Conservation (phyloP, 2,329 filamentous ascomycete genomes). For the Phaeoacremonium minimum region DNA sequence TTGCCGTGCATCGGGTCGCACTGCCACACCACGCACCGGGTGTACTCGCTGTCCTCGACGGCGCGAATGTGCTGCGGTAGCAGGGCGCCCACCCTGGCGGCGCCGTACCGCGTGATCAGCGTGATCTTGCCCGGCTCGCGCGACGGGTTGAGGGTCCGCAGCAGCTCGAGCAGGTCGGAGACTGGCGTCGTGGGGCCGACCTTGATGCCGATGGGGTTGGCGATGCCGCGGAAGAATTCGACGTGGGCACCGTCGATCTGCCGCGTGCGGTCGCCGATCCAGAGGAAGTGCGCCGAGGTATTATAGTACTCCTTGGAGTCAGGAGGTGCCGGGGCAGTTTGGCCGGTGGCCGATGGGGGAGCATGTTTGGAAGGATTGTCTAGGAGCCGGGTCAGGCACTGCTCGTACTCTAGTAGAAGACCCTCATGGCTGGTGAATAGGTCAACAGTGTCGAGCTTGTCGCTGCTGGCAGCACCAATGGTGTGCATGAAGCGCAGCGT, state of each 20-base stretch:
- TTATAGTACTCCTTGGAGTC: slow-evolving; percentile 64
- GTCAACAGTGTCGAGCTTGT: slow-evolving; percentile 85
- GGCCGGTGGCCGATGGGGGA: slow-evolving; percentile 5
- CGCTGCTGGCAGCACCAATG: slow-evolving; percentile 81
- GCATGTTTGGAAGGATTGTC: slow-evolving; percentile 29
- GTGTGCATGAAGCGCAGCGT: slow-evolving; percentile 92
- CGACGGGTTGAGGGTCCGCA: slow-evolving; percentile 80
- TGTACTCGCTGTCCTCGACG: slow-evolving; percentile 73
- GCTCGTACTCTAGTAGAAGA: slow-evolving; percentile 89
- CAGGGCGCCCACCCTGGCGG: slow-evolving; percentile 67
- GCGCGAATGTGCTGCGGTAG: slow-evolving; percentile 84
- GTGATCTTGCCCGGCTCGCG: slow-evolving; percentile 89
- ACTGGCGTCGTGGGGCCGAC: slow-evolving; percentile 82
- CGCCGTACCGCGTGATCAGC: slow-evolving; percentile 92
- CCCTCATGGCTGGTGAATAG: slow-evolving; percentile 95
- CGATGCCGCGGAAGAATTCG: slow-evolving; percentile 94
- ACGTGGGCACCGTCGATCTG: slow-evolving; percentile 92
- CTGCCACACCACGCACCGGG: slow-evolving; percentile 78
- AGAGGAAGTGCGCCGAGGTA: slow-evolving; percentile 94
- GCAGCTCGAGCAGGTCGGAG: slow-evolving; percentile 70
- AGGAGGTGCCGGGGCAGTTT: no score
- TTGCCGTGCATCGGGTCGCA: slow-evolving; percentile 98
- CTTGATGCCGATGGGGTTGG: slow-evolving; percentile 95
- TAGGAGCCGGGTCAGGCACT: slow-evolving; percentile 74
- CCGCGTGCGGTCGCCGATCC: slow-evolving; percentile 95